Evolutionary conservation across 2,329 filamentous ascomycete genomes (phyloP), one percentile per base, ranked within the genome.

Genomic region (Pyrenochaeta sp.): DNA sequence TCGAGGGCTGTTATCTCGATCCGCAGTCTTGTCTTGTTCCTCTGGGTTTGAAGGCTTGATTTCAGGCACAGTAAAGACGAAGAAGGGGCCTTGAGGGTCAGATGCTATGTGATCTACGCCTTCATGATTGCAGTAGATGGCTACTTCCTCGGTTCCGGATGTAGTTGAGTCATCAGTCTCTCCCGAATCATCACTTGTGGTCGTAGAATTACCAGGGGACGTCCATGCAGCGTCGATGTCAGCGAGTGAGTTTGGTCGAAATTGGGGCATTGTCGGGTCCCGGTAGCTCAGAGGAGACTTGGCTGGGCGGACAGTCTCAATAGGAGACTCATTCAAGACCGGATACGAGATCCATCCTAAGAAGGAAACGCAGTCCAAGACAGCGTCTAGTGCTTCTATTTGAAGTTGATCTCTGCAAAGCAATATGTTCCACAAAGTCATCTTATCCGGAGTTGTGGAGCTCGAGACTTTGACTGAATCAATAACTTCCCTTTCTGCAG

Each of bases 261-360:
- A 89, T 63, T 90, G 88, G 7, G 88, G 88, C 72, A 90, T 79
- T 0, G 87, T 90, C 7, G 85, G 85, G 62, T 91, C 88, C 7
- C 78, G 61, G 36, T 52, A 42, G 6, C 36, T 7, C 17, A 11
- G 11, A n/a, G 42, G 11, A 31, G 17, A 14, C 7, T 12, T 41
- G 12, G 21, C 15, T 21, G 17, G 23, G 29, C 27, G 35, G 2
- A 35, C 14, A 15, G 27, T 23, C 11, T 31, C 32, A 3, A 27
- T 30, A 4, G 21, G 37, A n/a, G 30, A 21, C 36, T 15, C 7
- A 4, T 15, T 30, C 11, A 21, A 15, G 2, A 4, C n/a, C 30
- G 27, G 20, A 21, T 30, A 21, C 32, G 55, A 20, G 21, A 69
- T 50, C 67, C 68, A 69, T 14, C 60, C 58, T 23, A 60, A 44